Evolutionary conservation across 768 basidiomycete genomes (phyloP).

Genomic region (Cantharellus anzutake): DNA sequence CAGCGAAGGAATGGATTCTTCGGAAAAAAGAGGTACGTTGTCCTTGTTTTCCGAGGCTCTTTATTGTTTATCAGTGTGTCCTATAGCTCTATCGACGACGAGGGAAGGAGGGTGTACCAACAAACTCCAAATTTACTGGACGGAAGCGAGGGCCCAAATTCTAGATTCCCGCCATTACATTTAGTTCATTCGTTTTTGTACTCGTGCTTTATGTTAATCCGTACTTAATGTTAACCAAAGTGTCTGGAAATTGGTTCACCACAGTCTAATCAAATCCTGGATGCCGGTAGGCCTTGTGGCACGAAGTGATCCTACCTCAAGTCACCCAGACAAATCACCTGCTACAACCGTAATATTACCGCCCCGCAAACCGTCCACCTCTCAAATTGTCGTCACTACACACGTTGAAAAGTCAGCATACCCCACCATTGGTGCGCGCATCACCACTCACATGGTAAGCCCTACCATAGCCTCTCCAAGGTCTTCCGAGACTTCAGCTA

Average conservation of each 20-base stretch:
- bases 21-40: conserved; percentile 80
- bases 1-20: conserved; percentile 76
- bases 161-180: conserved; percentile 20
- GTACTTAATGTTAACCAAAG: too few species aligned
- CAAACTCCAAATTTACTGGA: conserved; percentile 82
- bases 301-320: too few species aligned
- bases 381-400: conserved; percentile 43
- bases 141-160: conserved; percentile 68
- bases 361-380: conserved; percentile 47
- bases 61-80: neutral
- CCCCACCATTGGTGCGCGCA: neutral
- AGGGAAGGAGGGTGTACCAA: conserved; percentile 70
- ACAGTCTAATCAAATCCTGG: too few species aligned
- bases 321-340: too few species aligned
- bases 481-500: conserved; percentile 77
- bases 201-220: too few species aligned
- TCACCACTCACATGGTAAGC: conserved; percentile 56
- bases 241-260: too few species aligned
- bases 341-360: conserved; percentile 12
- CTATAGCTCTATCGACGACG: conserved; percentile 59
- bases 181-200: neutral
- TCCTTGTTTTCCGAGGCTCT: conserved; percentile 6
- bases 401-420: neutral
- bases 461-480: conserved; percentile 90
- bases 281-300: too few species aligned